Evolutionary conservation across 108 stramenopile genomes (phyloP), one percentile per base, ranked within the genome.

Genomic region (Hondaea fermentalgiana): DNA sequence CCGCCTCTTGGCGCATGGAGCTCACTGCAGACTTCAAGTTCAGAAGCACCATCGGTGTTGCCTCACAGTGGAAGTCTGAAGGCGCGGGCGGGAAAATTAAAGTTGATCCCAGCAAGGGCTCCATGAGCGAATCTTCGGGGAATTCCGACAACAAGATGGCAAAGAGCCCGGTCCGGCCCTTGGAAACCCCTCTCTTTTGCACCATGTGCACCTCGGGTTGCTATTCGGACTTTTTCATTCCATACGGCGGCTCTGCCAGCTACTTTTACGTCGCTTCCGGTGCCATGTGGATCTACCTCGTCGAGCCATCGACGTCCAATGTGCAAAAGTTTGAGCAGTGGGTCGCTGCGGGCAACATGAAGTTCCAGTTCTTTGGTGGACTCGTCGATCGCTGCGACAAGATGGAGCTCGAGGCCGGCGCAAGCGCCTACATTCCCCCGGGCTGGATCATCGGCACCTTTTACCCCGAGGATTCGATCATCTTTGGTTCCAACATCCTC

Each of bases 401-500:
- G 51, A 53, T 47, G 49, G 76, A 83, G 51, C 49, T 83, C 49
- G 51, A 83, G n/a, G 28, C 49, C 76, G 76, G 76, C n/a, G 45
- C 76, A 43, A 53, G 49, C 3, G 51, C 51, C n/a, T 83, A 83
- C 51, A 83, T 83, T 1, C 76, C 76, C 6, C 45, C 49, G 43
- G 76, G 76, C 25, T 83, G 76, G 76, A 83, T 83, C 51, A 47
- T 53, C 23, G 76, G 76, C 25, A 53, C 51, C 16, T 83, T 83
- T 45, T 83, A 25, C 51, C 76, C 76, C n/a, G 28, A 47, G 19
- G 76, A 83, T 23, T 14, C 23, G 19, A 83, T 83, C 23, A 12
- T 83, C 51, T 83, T 83, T 53, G 76, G 76, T 25, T 83, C 76
- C 51, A 83, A 83, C 23, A 53, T 83, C 76, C 76, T 83, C 51